Conservation (phyloP, 2,329 filamentous ascomycete species). For the Beauveria rudraprayagi region DNA sequence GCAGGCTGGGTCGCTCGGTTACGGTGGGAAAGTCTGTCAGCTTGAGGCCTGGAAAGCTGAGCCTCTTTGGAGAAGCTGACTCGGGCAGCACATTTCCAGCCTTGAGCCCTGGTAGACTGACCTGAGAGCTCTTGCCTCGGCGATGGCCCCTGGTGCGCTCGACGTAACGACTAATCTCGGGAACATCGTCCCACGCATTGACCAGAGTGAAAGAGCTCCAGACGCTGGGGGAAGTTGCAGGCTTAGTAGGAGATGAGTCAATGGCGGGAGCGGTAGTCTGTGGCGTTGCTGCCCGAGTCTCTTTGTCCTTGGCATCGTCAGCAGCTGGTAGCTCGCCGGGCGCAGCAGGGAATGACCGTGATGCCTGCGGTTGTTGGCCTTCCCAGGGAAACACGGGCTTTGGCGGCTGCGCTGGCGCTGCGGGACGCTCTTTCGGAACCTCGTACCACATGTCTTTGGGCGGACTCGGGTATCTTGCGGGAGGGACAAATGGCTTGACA, state of each 20-base stretch:
- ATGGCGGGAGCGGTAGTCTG: constrained; percentile 11
- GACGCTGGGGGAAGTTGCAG: constrained; percentile 41
- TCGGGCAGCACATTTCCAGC: neutral
- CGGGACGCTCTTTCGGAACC: constrained; percentile 58
- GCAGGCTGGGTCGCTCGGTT: constrained; percentile 74
- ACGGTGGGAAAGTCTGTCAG: constrained; percentile 84
- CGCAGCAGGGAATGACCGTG: constrained; percentile 49
- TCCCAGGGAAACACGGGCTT: constrained; percentile 91
- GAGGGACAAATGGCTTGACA: constrained; percentile 66
- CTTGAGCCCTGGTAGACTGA: neutral
- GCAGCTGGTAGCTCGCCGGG: constrained; percentile 13
- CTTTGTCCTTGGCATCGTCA: constrained; percentile 15
- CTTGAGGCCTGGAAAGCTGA: constrained; percentile 33
- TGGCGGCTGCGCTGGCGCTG: constrained; percentile 45
- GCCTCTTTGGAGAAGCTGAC: constrained; percentile 5
- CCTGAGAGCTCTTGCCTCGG: constrained; percentile 31
- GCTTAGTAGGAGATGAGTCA: neutral
- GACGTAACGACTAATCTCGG: constrained; percentile 82
- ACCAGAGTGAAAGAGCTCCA: constrained; percentile 68
- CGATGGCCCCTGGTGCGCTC: constrained; percentile 61
- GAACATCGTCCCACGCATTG: constrained; percentile 92
- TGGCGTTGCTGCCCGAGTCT: constrained; percentile 11
- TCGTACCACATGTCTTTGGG: constrained; percentile 86
- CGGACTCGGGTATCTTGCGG: constrained; percentile 69
- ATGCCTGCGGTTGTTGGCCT: constrained; percentile 49